Base-by-base conservation (phyloP, 2,329 filamentous ascomycete genomes). In the Monosporascus ibericus region DNA sequence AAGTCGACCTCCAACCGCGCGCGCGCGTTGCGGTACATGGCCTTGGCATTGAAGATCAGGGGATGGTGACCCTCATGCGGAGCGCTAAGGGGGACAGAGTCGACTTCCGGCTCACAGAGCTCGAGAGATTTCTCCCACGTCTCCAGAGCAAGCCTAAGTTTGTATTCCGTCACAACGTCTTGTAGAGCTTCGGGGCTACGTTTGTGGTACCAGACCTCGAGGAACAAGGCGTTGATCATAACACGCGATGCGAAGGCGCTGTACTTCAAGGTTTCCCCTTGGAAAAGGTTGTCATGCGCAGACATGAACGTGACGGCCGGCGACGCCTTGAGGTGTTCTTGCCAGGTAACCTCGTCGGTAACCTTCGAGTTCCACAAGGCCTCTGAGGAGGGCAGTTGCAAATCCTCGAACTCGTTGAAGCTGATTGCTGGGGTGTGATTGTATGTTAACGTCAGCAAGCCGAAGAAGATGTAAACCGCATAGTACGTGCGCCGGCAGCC, bases 181-280 rank as follows among this genome's bases (percentile, higher is more conserved):
- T 97, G 94, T 40, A 97, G 78, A 48, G 92, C 92, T 69, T 97
- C 92, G n/a, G 92, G 92, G 70, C 90, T 96, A 66, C 94, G 89
- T 81, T 96, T 96, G 76, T 97, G 90, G 68, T 96, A 95, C 94
- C 94, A 99, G 3, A 97, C 92, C 71, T 97, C 94, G 48, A 99
- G 80, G 78, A 97, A 99, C 58, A 99, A 79, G 11, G 94, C 92
- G 66, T 97, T 99, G 79, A 97, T 96, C 90, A 99, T 95, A 58
- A 97, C 90, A 57, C 94, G 90, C 11, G 94, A 95, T 5, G 92
- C 92, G 68, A 97, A 99, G 1, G 92, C 92, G 67, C 92, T 97
- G 77, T 97, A 99, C 62, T 87, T 87, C 49, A 92, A 82, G 53
- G 83, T 82, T 67, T 96, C 90, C 58, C 92, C 94, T 69, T 96